Evolutionary conservation across 257 asterid species (phyloP).

Genomic region (Capsicum chinense): DNA sequence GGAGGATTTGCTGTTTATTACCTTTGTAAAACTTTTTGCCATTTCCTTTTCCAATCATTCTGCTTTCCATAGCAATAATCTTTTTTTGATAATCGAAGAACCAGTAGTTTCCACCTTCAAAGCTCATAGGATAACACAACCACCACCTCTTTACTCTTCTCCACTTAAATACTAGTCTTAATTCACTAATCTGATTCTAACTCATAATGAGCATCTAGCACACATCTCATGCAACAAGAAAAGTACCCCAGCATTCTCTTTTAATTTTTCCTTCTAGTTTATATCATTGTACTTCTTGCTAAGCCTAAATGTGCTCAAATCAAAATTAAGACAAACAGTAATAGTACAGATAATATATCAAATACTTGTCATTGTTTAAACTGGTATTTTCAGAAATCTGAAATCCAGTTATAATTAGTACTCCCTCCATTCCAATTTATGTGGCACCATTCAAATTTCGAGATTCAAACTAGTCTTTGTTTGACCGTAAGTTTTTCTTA

Average conservation of each 20-base stretch:
- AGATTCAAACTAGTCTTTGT: no score
- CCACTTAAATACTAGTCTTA: not conserved
- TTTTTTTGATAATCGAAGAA: not conserved
- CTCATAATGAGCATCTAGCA: not conserved
- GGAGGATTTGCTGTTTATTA: not conserved
- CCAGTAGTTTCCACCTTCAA: not conserved
- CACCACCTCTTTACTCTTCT: not conserved
- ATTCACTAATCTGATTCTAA: not conserved
- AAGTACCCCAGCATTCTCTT: not conserved
- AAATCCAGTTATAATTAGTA: not conserved
- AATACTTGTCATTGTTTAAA: not conserved
- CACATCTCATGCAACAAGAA: not conserved
- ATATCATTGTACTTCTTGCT: conserved; percentile 11
- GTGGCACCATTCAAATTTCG: no score
- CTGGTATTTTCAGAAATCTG: not conserved
- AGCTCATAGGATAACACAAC: not conserved
- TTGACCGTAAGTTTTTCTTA: no score
- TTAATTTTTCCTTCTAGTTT: not conserved
- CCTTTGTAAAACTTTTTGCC: not conserved
- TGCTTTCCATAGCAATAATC: not conserved
- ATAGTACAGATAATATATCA: not conserved
- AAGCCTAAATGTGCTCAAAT: not conserved
- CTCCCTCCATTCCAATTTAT: no score
- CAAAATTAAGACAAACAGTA: not conserved
- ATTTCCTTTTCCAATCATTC: not conserved